Conservation (phyloP, 305 asterid species). For the Solanum aculeatissimum region DNA sequence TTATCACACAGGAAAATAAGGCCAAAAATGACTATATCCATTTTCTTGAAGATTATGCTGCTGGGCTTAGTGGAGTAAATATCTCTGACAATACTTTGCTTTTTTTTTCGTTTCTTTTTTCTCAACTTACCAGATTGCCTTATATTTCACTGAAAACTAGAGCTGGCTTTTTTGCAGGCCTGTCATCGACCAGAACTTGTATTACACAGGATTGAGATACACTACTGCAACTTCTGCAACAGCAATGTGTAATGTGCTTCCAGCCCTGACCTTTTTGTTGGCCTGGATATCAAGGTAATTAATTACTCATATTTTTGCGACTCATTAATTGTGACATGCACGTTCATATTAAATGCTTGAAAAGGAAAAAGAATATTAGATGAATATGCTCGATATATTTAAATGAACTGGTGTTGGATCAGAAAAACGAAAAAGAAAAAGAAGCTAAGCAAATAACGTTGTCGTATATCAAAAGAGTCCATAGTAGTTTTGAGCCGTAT, state of each 20-base stretch:
- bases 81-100: neutral
- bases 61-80: slow-evolving; percentile 59
- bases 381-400: neutral
- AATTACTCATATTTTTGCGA: neutral
- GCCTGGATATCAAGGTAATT: slow-evolving; percentile 37
- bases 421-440: neutral
- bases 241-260: slow-evolving; percentile 41
- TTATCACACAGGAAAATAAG: slow-evolving; percentile 45
- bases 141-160: neutral
- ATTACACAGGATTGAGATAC: slow-evolving; percentile 46
- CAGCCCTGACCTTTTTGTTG: slow-evolving; percentile 35
- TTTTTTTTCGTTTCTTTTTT: neutral
- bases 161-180: slow-evolving; percentile 25
- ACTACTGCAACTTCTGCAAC: slow-evolving; percentile 57
- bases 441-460: neutral
- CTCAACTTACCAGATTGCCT: neutral
- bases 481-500: neutral
- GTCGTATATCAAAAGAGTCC: neutral
- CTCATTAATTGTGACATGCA: neutral
- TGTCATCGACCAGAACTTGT: slow-evolving; percentile 56
- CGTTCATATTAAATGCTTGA: neutral
- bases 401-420: neutral
- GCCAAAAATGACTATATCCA: slow-evolving; percentile 41
- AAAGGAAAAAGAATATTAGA: neutral
- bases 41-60: slow-evolving; percentile 43